Evolutionary conservation across 192 early-diverging fungal species (phyloP).

Genomic region (Obelidium mucronatum): DNA sequence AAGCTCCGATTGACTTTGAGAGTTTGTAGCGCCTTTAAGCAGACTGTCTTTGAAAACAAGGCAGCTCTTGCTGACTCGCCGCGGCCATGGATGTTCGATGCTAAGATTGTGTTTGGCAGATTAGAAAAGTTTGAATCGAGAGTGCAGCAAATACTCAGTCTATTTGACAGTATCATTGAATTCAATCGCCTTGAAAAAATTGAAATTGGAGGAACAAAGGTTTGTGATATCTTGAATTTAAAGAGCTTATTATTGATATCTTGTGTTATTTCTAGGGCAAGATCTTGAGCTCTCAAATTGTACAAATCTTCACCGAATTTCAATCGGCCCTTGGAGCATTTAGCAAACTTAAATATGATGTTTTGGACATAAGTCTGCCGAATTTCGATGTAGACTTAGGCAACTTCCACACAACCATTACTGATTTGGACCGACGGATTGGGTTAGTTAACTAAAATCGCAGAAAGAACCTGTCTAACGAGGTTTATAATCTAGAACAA

Average conservation of each 20-base stretch:
- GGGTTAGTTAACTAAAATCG: slow-evolving; percentile 38
- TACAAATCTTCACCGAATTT: slow-evolving; percentile 69
- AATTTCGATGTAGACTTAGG: slow-evolving; percentile 64
- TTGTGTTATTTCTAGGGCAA: slow-evolving; percentile 67
- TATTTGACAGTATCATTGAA: slow-evolving; percentile 76
- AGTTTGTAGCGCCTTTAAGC: slow-evolving; percentile 61
- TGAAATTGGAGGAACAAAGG: slow-evolving; percentile 75
- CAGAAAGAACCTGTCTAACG: neutral
- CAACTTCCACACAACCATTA: slow-evolving; percentile 63
- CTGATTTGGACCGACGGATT: slow-evolving; percentile 66
- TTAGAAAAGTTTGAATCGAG: slow-evolving; percentile 63
- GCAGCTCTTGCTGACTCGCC: slow-evolving; percentile 48
- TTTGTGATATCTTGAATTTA: slow-evolving; percentile 10
- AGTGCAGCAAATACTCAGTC: slow-evolving; percentile 60
- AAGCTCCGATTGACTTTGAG: slow-evolving; percentile 54
- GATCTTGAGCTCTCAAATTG: slow-evolving; percentile 69
- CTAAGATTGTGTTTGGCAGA: slow-evolving; percentile 63
- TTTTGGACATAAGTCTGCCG: slow-evolving; percentile 54
- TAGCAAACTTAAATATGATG: slow-evolving; percentile 66
- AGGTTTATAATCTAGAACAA: slow-evolving; percentile 43
- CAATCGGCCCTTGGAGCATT: slow-evolving; percentile 54
- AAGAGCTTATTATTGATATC: slow-evolving; percentile 20
- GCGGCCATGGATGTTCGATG: slow-evolving; percentile 69
- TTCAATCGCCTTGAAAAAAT: slow-evolving; percentile 74
- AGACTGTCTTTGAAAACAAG: slow-evolving; percentile 59